Evolutionary conservation across 768 basidiomycete genomes (phyloP).

Genomic region (Suillus cothurnatus): DNA sequence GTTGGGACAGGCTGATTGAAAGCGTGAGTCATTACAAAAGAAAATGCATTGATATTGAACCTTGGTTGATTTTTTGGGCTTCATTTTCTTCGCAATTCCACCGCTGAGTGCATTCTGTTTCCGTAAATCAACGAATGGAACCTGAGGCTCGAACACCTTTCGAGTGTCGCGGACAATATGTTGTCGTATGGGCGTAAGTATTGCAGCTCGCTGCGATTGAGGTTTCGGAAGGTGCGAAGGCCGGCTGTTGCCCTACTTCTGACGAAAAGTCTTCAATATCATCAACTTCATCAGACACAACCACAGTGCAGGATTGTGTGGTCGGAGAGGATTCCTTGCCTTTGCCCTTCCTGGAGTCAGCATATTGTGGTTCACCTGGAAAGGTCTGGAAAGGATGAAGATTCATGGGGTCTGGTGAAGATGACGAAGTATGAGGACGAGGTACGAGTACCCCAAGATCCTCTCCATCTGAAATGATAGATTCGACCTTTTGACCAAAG

Average conservation of each 20-base stretch:
- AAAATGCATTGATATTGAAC: constrained; percentile 3
- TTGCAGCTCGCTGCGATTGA: constrained; percentile 5
- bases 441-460: constrained; percentile 27
- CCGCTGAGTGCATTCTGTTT: not conserved
- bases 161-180: constrained; percentile 16
- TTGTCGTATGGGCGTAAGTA: constrained; percentile 8
- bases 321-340: not conserved
- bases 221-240: not conserved
- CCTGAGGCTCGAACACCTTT: constrained; percentile 12
- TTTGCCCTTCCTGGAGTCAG: constrained; percentile 25
- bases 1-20: not conserved
- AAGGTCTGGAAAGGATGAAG: constrained; percentile 25
- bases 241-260: constrained; percentile 24
- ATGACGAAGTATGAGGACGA: constrained; percentile 10
- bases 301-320: not conserved
- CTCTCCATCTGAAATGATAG: constrained; percentile 18
- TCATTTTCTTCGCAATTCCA: constrained; percentile 23
- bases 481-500: constrained; percentile 26
- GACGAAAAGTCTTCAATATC: constrained; percentile 14
- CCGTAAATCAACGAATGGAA: constrained; percentile 12
- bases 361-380: constrained; percentile 15
- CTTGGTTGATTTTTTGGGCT: constrained; percentile 25
- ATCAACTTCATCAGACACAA: constrained; percentile 13
- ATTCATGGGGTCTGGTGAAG: constrained; percentile 28
- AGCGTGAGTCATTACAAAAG: not conserved